These are phyloP conservation scores for Torulaspora globosa DNA, from an alignment of 1,139 yeast genomes.

Conservation along the genomic window DNA sequence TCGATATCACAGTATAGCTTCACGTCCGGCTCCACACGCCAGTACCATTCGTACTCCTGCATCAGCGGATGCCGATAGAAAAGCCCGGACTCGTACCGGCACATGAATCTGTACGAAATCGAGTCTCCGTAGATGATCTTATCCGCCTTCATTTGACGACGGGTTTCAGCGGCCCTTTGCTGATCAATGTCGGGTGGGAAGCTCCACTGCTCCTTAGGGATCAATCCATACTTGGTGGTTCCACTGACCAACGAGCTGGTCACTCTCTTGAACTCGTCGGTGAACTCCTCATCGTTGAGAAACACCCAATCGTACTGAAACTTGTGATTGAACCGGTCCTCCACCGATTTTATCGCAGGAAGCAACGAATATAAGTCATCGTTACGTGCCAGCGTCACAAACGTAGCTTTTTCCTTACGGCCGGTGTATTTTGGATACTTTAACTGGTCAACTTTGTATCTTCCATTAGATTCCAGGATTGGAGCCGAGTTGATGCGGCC, in stretches of 20 bases:
- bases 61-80: slow-evolving; percentile 60
- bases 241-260: slow-evolving; percentile 43
- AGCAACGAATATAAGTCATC: slow-evolving; percentile 56
- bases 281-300: slow-evolving; percentile 55
- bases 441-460: slow-evolving; percentile 23
- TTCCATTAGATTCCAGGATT: slow-evolving; percentile 14
- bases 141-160: slow-evolving; percentile 48
- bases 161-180: slow-evolving; percentile 50
- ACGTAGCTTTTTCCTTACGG: slow-evolving; percentile 55
- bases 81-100: slow-evolving; percentile 70
- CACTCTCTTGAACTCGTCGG: slow-evolving; percentile 42
- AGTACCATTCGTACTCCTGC: slow-evolving; percentile 61
- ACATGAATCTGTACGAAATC: slow-evolving; percentile 66
- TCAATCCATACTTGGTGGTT: slow-evolving; percentile 43
- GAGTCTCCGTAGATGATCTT: slow-evolving; percentile 58
- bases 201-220: slow-evolving; percentile 50
- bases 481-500: background rate
- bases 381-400: slow-evolving; percentile 71
- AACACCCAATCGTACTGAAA: slow-evolving; percentile 78
- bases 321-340: slow-evolving; percentile 64
- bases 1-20: slow-evolving; percentile 60
- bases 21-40: slow-evolving; percentile 74
- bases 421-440: slow-evolving; percentile 25
- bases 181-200: slow-evolving; percentile 57
- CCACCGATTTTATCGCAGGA: slow-evolving; percentile 59